Conservation (phyloP, 2,329 filamentous ascomycete species). For the Fusarium newnesense region DNA sequence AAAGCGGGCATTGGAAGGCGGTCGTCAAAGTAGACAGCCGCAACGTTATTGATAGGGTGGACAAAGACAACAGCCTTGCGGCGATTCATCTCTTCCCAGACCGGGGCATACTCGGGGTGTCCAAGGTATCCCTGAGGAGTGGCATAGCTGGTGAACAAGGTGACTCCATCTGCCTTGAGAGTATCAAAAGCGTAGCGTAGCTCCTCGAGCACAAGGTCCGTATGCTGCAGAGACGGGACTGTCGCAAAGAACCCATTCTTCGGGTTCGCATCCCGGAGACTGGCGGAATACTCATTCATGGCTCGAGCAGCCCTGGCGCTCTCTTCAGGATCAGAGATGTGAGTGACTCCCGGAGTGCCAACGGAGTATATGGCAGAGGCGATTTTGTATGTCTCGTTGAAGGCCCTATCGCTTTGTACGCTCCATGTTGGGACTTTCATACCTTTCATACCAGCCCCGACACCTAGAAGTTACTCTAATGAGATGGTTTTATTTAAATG, state of each 20-base stretch:
- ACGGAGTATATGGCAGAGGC: not conserved
- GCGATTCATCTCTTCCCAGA: not conserved
- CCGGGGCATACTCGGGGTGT: not conserved
- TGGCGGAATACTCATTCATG: not conserved
- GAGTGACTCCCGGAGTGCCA: not conserved
- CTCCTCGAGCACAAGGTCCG: not conserved
- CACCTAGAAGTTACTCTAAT: not conserved
- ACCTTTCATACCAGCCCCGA: not conserved
- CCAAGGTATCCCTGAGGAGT: not conserved
- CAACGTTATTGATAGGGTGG: not conserved
- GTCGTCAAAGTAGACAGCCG: not conserved
- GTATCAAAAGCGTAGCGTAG: not conserved
- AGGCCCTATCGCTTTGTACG: not conserved
- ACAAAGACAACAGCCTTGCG: not conserved
- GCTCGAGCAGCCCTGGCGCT: not conserved
- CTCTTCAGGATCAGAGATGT: not conserved
- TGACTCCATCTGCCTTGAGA: not conserved
- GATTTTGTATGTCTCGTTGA: not conserved
- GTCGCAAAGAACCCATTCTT: not conserved
- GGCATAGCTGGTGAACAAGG: not conserved
- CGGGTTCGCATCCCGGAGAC: not conserved
- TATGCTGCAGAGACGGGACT: not conserved
- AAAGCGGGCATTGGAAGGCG: not conserved
- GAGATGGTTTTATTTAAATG: rapidly evolving
- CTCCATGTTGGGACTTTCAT: not conserved